These are phyloP conservation scores for Oryza officinalis DNA, from an alignment of 176 grass and related monocot genomes.

Conservation along the genomic window DNA sequence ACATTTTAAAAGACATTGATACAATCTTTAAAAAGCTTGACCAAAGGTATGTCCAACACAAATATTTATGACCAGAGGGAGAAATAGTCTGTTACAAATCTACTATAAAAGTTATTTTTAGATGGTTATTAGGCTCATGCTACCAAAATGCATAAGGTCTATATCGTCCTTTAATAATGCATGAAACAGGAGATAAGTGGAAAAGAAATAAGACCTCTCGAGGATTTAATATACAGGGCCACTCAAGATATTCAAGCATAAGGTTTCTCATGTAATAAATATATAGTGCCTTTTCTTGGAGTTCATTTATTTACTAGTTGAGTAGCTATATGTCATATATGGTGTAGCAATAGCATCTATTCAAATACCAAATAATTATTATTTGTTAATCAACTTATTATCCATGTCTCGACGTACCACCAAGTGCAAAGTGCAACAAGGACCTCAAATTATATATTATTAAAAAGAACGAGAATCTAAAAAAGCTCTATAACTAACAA, in stretches of 20 bases:
- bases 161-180: background rate
- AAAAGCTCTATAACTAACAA: background rate
- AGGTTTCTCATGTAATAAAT: background rate
- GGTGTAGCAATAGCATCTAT: background rate
- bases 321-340: background rate
- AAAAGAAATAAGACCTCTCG: background rate
- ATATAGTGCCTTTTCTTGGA: background rate
- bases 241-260: background rate
- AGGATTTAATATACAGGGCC: background rate
- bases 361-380: constrained; percentile 1
- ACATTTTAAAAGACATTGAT: background rate
- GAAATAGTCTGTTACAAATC: background rate
- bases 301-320: constrained; percentile 7
- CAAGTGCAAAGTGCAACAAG: background rate
- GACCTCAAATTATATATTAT: background rate
- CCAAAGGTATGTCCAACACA: background rate
- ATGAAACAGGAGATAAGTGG: background rate
- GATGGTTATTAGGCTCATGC: background rate
- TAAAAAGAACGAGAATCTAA: background rate
- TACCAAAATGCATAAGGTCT: background rate
- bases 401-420: background rate
- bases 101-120: background rate
- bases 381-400: background rate
- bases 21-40: background rate
- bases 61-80: background rate